Evolutionary conservation across 2,329 filamentous ascomycete species (phyloP).

Genomic region (Talaromyces sp.): DNA sequence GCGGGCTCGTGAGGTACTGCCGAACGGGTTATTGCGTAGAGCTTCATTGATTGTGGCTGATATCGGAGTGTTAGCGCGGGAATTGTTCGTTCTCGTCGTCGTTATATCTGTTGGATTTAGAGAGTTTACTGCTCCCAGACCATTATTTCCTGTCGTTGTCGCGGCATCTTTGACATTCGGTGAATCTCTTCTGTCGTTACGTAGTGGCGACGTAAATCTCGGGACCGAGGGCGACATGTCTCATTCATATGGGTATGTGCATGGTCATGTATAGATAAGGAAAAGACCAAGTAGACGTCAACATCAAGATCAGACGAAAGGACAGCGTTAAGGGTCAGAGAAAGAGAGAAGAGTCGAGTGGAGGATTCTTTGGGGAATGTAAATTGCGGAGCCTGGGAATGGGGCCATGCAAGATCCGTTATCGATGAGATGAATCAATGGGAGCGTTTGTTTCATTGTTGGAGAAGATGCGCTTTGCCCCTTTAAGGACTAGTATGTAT

Average conservation of each 20-base stretch:
- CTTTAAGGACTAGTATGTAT: not conserved
- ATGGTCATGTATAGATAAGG: not conserved
- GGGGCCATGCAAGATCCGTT: not conserved
- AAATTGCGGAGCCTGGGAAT: conserved; percentile 3
- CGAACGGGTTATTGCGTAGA: conserved; percentile 45
- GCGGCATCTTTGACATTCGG: not conserved
- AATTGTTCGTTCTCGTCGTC: not conserved
- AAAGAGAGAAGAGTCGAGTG: not conserved
- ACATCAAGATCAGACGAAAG: not conserved
- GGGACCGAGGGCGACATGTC: conserved; percentile 27
- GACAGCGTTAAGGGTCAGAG: not conserved
- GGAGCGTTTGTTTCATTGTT: not conserved
- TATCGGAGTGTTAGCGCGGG: not conserved
- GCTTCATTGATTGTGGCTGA: conserved; percentile 40
- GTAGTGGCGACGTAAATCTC: conserved; percentile 32
- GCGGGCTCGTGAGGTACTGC: conserved; percentile 30
- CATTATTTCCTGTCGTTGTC: not conserved
- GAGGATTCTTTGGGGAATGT: conserved; percentile 5
- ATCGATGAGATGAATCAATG: not conserved
- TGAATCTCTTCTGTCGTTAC: conserved; percentile 12
- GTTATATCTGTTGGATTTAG: not conserved
- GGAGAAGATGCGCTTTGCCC: not conserved
- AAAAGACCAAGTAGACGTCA: not conserved
- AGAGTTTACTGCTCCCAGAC: not conserved
- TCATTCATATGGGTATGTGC: not conserved